Evolutionary conservation across 345 rosid species (phyloP).

Genomic region (Acer saccharum): DNA sequence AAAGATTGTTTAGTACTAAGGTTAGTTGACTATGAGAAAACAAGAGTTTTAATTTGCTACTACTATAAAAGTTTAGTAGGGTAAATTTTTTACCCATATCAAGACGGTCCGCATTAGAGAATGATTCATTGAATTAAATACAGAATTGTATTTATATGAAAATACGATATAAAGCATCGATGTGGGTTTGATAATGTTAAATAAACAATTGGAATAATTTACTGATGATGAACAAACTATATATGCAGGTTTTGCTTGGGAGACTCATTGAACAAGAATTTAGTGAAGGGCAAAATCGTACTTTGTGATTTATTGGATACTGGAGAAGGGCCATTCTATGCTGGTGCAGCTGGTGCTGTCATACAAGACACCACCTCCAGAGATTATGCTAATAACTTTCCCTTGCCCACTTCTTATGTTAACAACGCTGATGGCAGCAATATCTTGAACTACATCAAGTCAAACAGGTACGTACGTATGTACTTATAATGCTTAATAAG

Average conservation of each 20-base stretch:
- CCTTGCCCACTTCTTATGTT: slow-evolving; percentile 28
- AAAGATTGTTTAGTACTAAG: no score
- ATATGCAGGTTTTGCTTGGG: slow-evolving; percentile 19
- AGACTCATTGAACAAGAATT: slow-evolving; percentile 20
- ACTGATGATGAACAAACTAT: not conserved
- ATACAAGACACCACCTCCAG: slow-evolving; percentile 1
- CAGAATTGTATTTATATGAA: no score
- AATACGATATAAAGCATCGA: not conserved
- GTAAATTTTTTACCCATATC: not conserved
- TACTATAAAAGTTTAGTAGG: no score
- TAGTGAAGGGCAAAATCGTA: slow-evolving; percentile 42
- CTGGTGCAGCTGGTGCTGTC: slow-evolving; percentile 39
- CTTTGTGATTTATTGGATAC: slow-evolving; percentile 19
- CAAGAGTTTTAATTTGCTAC: no score
- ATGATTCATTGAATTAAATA: no score
- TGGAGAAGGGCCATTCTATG: slow-evolving; percentile 16
- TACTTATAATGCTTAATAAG: not conserved
- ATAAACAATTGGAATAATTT: not conserved
- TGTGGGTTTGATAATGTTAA: not conserved
- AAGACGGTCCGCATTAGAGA: no score
- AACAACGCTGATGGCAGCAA: not conserved
- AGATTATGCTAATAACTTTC: slow-evolving; percentile 15
- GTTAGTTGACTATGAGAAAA: no score
- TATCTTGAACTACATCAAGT: slow-evolving; percentile 18
- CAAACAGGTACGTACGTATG: slow-evolving; percentile 19